A percentile compares a stretch with the other conserved stretches of the same genome.
phyloP scores from a whole-genome alignment of 2,329 filamentous ascomycete species.

The Cladophialophora carrionii region DNA sequence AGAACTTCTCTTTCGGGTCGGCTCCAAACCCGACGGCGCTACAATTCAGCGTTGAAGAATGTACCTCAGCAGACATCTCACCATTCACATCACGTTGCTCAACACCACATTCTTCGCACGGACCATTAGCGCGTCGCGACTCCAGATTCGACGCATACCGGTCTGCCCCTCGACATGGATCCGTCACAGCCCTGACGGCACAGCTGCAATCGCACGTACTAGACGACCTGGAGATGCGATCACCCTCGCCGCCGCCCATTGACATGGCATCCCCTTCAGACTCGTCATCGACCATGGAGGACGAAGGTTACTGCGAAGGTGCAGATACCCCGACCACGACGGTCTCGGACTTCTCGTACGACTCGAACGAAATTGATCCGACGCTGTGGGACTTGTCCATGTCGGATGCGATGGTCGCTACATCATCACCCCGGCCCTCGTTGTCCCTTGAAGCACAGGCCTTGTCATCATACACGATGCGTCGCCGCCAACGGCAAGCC shows the following conservation, averaged over 20 bases:
- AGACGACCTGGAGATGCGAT: constrained; percentile 29
- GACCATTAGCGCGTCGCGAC: constrained; percentile 28
- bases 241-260: constrained; percentile 27
- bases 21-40: constrained; percentile 25
- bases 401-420: constrained; percentile 34
- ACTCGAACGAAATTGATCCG: constrained; percentile 35
- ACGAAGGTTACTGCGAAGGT: constrained; percentile 38
- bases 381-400: constrained; percentile 37
- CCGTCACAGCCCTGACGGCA: constrained; percentile 35
- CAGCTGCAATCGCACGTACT: constrained; percentile 37
- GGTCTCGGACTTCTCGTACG: constrained; percentile 30
- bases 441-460: constrained; percentile 39
- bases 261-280: constrained; percentile 26
- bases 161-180: constrained; percentile 32
- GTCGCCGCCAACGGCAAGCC: constrained; percentile 36
- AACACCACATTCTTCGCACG: constrained; percentile 29
- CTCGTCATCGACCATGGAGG: constrained; percentile 21
- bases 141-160: constrained; percentile 35
- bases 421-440: constrained; percentile 37
- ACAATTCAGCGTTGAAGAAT: constrained; percentile 23
- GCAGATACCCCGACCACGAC: constrained; percentile 35
- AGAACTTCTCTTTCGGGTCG: constrained; percentile 38
- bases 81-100: constrained; percentile 37
- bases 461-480: constrained; percentile 35
- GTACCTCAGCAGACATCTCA: constrained; percentile 35